phyloP scores from a whole-genome alignment of 129 eudicot species.

The Flaveria ramosissima region DNA sequence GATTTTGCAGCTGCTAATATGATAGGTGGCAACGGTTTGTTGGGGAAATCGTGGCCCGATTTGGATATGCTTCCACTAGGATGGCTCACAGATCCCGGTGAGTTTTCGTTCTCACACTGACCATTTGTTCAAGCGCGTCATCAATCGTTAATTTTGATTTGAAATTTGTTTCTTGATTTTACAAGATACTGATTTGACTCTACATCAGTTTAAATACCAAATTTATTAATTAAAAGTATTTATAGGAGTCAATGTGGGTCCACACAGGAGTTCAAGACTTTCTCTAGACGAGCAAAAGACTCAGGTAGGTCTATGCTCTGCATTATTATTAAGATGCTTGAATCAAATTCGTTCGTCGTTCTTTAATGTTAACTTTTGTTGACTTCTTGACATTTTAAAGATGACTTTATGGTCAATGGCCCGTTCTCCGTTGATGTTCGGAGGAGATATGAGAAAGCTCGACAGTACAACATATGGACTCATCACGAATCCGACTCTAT shows the following conservation, averaged over 20 bases:
- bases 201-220: neutral
- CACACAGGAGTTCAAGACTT: constrained; percentile 71
- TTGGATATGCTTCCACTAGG: constrained; percentile 98
- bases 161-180: constrained; percentile 8
- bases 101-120: constrained; percentile 6
- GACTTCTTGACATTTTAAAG: constrained; percentile 32
- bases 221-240: neutral
- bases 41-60: constrained; percentile 98
- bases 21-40: constrained; percentile 67
- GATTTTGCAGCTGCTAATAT: constrained; percentile 75
- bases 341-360: neutral
- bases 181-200: neutral
- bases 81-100: constrained; percentile 88
- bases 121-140: constrained; percentile 16
- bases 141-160: neutral
- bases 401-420: constrained; percentile 95
- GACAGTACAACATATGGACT: constrained; percentile 60
- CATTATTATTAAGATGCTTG: neutral
- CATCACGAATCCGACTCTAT: constrained; percentile 74
- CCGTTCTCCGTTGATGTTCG: constrained; percentile 97
- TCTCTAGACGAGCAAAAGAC: constrained; percentile 68
- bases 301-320: constrained; percentile 48
- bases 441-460: constrained; percentile 93
- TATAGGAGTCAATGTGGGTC: constrained; percentile 72
- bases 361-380: neutral